Evolutionary conservation across 2,329 filamentous ascomycete species (phyloP), one percentile per base, ranked within the genome.

Genomic region (Sarocladiaceae sp.): DNA sequence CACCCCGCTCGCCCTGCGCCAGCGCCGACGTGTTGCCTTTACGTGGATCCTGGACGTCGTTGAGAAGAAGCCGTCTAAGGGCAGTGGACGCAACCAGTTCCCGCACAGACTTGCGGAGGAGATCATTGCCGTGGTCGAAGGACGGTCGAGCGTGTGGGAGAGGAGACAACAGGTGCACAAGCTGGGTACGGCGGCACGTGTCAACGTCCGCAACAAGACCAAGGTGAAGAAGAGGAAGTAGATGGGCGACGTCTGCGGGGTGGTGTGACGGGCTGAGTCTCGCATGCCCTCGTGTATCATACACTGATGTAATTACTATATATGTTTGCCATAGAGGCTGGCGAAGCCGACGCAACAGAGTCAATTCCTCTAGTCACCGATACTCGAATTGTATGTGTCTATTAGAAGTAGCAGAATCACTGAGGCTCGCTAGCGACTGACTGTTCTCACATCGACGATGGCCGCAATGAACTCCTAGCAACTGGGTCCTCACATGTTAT

Each of bases 21-120:
- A 94, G 63, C 77, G 91, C 50, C 75, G 91, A 53, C 76, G 90
- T 45, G 73, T 74, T 42, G 90, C 91, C 2, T 84, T 96, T 52
- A 70, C 78, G 62, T 98, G 93, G 93, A 95, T 98, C 54, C 66
- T 97, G 47, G 83, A 88, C 50, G 76, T 81, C n/a, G 87, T 88
- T 31, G 78, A 79, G 50, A 93, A 89, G 73, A 83, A 85, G 67
- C 79, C 77, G 50, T 85, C 82, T 51, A 74, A 74, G 53, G 85
- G 83, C 16, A 85, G 80, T 56, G 86, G 86, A 6, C 77, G 78
- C 47, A 76, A 76, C 50, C 80, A 82, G 62, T 85, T 95, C 58
- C 83, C 88, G 10, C 74, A 83, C 55, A 76, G 86, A 45, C 76
- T 97, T 49, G 89, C 88, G 2, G 83, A 91, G 59, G 91, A 96